Conservation (phyloP, 805 yeast species). For the Candida dendrica region DNA sequence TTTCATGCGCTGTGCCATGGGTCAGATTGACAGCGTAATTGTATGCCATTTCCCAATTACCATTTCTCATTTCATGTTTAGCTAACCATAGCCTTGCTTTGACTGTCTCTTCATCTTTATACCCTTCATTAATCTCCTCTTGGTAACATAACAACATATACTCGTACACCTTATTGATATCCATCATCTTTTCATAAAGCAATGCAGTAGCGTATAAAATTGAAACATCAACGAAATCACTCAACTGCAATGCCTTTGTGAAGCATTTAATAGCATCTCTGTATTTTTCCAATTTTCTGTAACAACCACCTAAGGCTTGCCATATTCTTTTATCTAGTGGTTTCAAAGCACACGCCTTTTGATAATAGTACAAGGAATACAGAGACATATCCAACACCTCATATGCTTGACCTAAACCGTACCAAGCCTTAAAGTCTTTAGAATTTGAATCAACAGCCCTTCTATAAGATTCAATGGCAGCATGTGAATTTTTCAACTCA, state of each 20-base stretch:
- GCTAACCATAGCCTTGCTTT: slow-evolving; percentile 88
- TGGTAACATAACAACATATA: slow-evolving; percentile 42
- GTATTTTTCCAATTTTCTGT: slow-evolving; percentile 64
- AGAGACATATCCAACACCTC: slow-evolving; percentile 93
- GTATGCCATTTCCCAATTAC: slow-evolving; percentile 62
- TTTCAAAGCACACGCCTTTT: slow-evolving; percentile 79
- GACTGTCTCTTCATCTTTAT: slow-evolving; percentile 60
- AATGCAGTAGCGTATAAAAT: slow-evolving; percentile 63
- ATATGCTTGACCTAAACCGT: slow-evolving; percentile 96
- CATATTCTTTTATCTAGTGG: slow-evolving; percentile 92
- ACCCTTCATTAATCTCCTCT: slow-evolving; percentile 55
- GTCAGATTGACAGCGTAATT: slow-evolving; percentile 65
- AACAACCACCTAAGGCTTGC: slow-evolving; percentile 91
- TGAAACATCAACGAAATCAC: slow-evolving; percentile 46
- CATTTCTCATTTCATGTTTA: slow-evolving; percentile 46
- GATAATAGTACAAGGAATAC: slow-evolving; percentile 88
- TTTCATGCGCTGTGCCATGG: slow-evolving; percentile 72
- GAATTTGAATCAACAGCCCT: slow-evolving; percentile 86
- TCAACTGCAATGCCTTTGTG: slow-evolving; percentile 60
- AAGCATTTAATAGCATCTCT: slow-evolving; percentile 76
- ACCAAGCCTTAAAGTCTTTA: slow-evolving; percentile 95
- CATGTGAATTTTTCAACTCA: slow-evolving; percentile 91
- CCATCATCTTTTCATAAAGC: slow-evolving; percentile 52
- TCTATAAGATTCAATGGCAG: slow-evolving; percentile 92
- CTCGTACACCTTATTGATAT: slow-evolving; percentile 21